A percentile compares a stretch with the other conserved stretches of the same genome.
phyloP scores from a whole-genome alignment of 306 rosid species.

The Acacia crassicarpa region DNA sequence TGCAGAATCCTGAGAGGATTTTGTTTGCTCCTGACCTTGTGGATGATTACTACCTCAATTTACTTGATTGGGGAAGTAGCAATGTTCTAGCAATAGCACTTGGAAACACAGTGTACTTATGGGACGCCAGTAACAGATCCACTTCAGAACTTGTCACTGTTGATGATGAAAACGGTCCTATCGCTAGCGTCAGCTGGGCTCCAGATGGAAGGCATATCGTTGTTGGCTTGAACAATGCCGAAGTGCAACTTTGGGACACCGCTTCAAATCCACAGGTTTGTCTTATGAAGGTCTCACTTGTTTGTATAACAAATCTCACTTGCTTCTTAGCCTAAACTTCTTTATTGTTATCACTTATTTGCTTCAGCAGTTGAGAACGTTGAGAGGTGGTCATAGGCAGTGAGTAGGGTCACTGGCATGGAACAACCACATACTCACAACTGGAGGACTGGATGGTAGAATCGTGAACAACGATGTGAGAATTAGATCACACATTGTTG shows the following conservation, averaged over 20 bases:
- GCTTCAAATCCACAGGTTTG: constrained; percentile 41
- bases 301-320: background rate
- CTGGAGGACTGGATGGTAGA: constrained; percentile 65
- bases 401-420: constrained; percentile 63
- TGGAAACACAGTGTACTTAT: constrained; percentile 51
- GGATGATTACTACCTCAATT: constrained; percentile 63
- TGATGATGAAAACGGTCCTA: constrained; percentile 59
- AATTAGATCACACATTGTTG: constrained; percentile 56
- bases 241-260: constrained; percentile 69
- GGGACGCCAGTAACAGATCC: constrained; percentile 56
- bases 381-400: constrained; percentile 52
- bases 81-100: constrained; percentile 71
- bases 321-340: background rate
- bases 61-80: constrained; percentile 65
- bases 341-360: background rate
- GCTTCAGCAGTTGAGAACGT: constrained; percentile 49
- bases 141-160: constrained; percentile 56
- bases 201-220: constrained; percentile 67
- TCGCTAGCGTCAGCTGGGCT: constrained; percentile 65
- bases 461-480: constrained; percentile 63
- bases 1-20: constrained; percentile 61
- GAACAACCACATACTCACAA: constrained; percentile 58
- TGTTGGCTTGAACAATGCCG: constrained; percentile 55
- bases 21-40: constrained; percentile 66
- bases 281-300: background rate